phyloP scores from a whole-genome alignment of 2,329 filamentous ascomycete genomes.

The Fusarium irregulare region DNA sequence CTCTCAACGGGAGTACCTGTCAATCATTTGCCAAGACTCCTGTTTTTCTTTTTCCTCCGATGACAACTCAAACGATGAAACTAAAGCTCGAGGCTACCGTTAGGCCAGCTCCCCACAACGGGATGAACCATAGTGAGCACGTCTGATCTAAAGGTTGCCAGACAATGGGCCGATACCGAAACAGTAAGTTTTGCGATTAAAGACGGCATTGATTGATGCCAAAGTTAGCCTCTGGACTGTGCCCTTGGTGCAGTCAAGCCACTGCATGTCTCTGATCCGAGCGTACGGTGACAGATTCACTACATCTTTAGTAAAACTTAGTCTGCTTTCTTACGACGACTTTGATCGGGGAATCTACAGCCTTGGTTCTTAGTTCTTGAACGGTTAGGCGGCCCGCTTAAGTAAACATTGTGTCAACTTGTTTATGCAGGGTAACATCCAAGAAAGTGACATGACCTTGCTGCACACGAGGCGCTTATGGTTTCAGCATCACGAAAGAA shows the following conservation, averaged over 20 bases:
- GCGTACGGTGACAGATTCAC: not conserved
- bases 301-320: not conserved
- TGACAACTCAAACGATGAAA: conserved; percentile 6
- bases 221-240: not conserved
- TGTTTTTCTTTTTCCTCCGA: conserved; percentile 1
- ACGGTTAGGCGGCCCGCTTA: not conserved
- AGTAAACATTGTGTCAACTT: not conserved
- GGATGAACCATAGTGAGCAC: conserved; percentile 2
- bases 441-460: not conserved
- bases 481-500: conserved; percentile 5
- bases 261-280: not conserved
- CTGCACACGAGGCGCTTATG: conserved; percentile 1
- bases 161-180: conserved; percentile 5
- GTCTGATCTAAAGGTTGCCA: not conserved
- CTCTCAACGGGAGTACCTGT: not conserved
- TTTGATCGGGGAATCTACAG: not conserved
- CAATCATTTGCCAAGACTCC: conserved; percentile 1
- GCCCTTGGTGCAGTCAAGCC: not conserved
- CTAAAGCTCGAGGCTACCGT: not conserved
- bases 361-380: not conserved
- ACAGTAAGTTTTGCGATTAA: conserved; percentile 4
- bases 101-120: not conserved
- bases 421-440: not conserved
- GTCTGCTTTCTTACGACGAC: not conserved
- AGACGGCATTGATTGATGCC: not conserved